Percentiles rank a stretch among this genome's conserved stretches.
Evolutionary conservation across 2,329 filamentous ascomycete species (phyloP).

Genomic region (Bipolaris victoriae): DNA sequence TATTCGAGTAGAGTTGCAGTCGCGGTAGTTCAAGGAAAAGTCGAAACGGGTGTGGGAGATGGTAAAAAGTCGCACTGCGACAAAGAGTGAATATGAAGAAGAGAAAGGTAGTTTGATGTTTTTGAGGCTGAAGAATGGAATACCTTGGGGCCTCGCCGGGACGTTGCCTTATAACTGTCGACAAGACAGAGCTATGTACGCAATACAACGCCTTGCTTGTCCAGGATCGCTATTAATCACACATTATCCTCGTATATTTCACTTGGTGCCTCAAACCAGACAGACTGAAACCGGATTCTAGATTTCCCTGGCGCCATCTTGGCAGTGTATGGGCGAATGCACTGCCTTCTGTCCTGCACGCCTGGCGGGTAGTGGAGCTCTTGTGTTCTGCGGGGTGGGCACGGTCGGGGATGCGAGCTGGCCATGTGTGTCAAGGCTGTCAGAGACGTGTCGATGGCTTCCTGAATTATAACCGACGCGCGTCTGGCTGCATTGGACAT

Average conservation of each 20-base stretch:
- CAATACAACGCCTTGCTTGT: background rate
- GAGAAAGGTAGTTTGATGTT: slow-evolving; percentile 15
- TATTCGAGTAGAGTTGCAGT: slow-evolving; percentile 8
- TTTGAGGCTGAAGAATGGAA: background rate
- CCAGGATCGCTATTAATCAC: background rate
- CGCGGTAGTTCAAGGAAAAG: slow-evolving; percentile 9
- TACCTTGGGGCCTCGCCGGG: slow-evolving; percentile 12
- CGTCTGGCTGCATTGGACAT: slow-evolving; percentile 8
- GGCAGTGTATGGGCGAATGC: slow-evolving; percentile 3
- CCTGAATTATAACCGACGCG: slow-evolving; percentile 18
- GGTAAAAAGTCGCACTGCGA: slow-evolving; percentile 42
- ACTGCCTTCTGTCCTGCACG: slow-evolving; percentile 13
- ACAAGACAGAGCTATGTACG: background rate
- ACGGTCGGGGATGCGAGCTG: slow-evolving; percentile 19
- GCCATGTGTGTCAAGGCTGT: slow-evolving; percentile 32
- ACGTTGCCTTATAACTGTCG: slow-evolving; percentile 28
- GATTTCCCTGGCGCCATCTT: slow-evolving; percentile 6
- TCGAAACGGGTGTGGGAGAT: background rate
- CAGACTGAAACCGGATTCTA: slow-evolving; percentile 44
- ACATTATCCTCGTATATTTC: slow-evolving; percentile 1
- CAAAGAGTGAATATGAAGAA: slow-evolving; percentile 30
- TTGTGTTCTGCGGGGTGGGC: slow-evolving; percentile 22
- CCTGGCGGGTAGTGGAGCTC: slow-evolving; percentile 14
- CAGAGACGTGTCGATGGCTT: slow-evolving; percentile 28
- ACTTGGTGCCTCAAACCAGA: slow-evolving; percentile 11